These are phyloP conservation scores for Gigaspora rosea DNA, from an alignment of 192 early-diverging fungal species.

Conservation along the genomic window DNA sequence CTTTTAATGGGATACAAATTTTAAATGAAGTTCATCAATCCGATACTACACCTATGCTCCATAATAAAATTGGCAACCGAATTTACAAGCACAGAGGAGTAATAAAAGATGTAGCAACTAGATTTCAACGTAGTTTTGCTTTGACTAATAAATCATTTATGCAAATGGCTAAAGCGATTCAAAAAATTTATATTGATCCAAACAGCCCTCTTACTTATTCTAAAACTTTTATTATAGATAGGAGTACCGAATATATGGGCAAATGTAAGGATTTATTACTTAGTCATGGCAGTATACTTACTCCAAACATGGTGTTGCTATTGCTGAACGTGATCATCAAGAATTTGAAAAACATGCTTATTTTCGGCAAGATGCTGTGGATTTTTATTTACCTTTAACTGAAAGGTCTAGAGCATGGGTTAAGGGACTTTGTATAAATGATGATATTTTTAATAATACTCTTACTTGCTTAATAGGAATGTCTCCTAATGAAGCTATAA, in stretches of 20 bases:
- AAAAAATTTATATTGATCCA: constrained; percentile 20
- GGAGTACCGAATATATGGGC: not conserved
- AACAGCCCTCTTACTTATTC: not conserved
- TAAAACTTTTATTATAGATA: constrained; percentile 8
- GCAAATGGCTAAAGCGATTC: not conserved
- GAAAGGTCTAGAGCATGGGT: constrained; percentile 17
- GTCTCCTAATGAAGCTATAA: constrained; percentile 26
- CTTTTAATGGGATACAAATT: constrained; percentile 3
- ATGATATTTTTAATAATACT: constrained; percentile 28
- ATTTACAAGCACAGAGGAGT: constrained; percentile 5
- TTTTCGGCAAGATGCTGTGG: constrained; percentile 11
- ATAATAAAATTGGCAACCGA: not conserved
- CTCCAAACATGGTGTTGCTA: not conserved
- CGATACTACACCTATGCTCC: not conserved
- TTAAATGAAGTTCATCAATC: not conserved
- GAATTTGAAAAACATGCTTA: not conserved
- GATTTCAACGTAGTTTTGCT: not conserved
- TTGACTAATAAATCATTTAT: constrained; percentile 9
- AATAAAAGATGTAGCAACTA: constrained; percentile 15
- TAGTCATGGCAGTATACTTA: constrained; percentile 10
- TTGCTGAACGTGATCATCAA: too few species aligned
- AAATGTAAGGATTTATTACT: constrained; percentile 23
- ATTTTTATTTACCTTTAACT: constrained; percentile 27
- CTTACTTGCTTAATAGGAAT: constrained; percentile 12
- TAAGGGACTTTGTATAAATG: constrained; percentile 23